Conservation (phyloP, 2,329 filamentous ascomycete species). For the Beauveria bassiana region DNA sequence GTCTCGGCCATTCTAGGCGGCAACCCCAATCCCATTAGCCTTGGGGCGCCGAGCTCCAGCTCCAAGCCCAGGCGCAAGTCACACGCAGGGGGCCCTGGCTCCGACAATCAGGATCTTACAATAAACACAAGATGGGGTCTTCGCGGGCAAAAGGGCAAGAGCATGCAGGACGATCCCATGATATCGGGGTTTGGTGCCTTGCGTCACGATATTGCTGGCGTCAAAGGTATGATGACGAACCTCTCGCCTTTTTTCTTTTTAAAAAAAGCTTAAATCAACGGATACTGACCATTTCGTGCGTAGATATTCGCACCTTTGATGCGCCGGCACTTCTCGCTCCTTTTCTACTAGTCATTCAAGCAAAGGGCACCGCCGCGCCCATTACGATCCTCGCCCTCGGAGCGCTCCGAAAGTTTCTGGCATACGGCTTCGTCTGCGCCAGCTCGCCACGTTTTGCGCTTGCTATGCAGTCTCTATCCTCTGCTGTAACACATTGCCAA, state of each 20-base stretch:
- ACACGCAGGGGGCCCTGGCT: conserved; percentile 27
- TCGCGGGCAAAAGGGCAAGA: conserved; percentile 90
- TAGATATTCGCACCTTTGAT: conserved; percentile 83
- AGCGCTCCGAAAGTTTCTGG: conserved; percentile 91
- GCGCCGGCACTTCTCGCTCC: conserved; percentile 83
- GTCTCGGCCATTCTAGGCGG: conserved; percentile 92
- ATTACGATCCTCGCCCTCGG: conserved; percentile 93
- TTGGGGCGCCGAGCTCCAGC: conserved; percentile 39
- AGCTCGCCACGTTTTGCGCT: conserved; percentile 80
- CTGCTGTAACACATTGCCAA: conserved; percentile 92
- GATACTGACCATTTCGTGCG: background rate
- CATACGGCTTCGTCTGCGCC: conserved; percentile 82
- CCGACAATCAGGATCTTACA: conserved; percentile 44
- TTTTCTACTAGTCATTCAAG: conserved; percentile 93
- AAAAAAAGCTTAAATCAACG: background rate
- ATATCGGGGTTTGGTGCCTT: conserved; percentile 91
- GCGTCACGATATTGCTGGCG: conserved; percentile 76
- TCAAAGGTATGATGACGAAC: conserved; percentile 53
- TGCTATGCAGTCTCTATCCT: conserved; percentile 90
- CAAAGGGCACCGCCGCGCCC: conserved; percentile 89
- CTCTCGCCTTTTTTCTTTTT: too few species aligned
- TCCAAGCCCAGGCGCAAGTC: conserved; percentile 35
- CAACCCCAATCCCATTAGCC: conserved; percentile 49
- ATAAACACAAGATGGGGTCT: conserved; percentile 85
- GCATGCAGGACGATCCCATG: conserved; percentile 93